A percentile compares a stretch with the other conserved stretches of the same genome.
Evolutionary conservation across 2,329 filamentous ascomycete genomes (phyloP).

Genomic region (Metarhizium guizhouense): DNA sequence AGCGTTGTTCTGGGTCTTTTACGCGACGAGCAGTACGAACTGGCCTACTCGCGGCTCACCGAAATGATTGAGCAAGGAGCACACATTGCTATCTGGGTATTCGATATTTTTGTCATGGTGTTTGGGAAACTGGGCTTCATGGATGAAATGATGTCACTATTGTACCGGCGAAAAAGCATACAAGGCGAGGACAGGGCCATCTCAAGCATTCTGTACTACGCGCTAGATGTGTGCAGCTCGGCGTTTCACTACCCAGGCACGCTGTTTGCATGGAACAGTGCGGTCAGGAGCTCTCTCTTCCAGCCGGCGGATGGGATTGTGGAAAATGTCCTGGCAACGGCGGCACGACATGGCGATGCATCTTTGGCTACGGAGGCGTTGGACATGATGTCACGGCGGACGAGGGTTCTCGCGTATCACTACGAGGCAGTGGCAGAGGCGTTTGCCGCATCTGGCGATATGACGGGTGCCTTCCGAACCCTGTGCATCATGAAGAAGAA

Average conservation of each 20-base stretch:
- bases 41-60: constrained; percentile 64
- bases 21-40: constrained; percentile 73
- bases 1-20: constrained; percentile 66
- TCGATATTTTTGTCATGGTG: constrained; percentile 66
- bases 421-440: constrained; percentile 73
- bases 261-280: constrained; percentile 60
- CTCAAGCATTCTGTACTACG: constrained; percentile 54
- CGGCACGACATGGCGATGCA: constrained; percentile 58
- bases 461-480: constrained; percentile 58
- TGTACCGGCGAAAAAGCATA: constrained; percentile 44
- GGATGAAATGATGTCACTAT: constrained; percentile 64
- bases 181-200: constrained; percentile 27
- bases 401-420: constrained; percentile 55
- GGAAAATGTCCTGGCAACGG: constrained; percentile 61
- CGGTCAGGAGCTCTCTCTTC: constrained; percentile 38
- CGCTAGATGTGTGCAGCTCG: constrained; percentile 68
- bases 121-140: constrained; percentile 65
- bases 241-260: constrained; percentile 56
- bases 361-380: constrained; percentile 64
- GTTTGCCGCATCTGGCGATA: constrained; percentile 51
- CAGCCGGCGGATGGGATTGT: constrained; percentile 51
- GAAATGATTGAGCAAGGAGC: constrained; percentile 50
- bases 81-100: constrained; percentile 60
- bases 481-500: constrained; percentile 62
- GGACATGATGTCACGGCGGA: constrained; percentile 27